Conservation (phyloP, 2,329 filamentous ascomycete genomes). For the Aureobasidium sp. region DNA sequence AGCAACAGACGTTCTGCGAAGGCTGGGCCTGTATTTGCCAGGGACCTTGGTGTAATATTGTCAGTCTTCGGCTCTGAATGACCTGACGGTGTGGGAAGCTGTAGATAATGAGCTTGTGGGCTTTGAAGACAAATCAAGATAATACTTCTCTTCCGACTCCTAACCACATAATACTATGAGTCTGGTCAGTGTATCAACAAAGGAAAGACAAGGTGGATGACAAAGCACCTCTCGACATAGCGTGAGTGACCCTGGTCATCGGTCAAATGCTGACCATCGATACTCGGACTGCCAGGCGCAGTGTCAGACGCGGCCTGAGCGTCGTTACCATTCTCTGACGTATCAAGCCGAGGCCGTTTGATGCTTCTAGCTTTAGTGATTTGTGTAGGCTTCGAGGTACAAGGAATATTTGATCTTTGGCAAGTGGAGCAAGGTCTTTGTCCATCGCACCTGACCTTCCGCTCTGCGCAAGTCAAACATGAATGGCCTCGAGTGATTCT, state of each 20-base stretch:
- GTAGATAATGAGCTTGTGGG: conserved; percentile 19
- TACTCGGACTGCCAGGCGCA: too few species aligned
- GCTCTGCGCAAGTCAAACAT: conserved; percentile 27
- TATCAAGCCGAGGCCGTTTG: conserved; percentile 23
- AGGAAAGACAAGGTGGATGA: background rate
- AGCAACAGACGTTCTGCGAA: conserved; percentile 13
- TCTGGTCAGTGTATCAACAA: background rate
- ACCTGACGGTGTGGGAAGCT: background rate
- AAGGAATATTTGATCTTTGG: conserved; percentile 30
- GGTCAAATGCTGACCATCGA: conserved; percentile 23
- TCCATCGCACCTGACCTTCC: conserved; percentile 38
- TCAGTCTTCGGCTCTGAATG: background rate
- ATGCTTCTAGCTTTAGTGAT: conserved; percentile 34
- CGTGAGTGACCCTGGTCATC: conserved; percentile 32
- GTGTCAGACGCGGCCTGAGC: too few species aligned
- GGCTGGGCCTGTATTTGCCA: conserved; percentile 21
- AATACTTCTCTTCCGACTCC: conserved; percentile 24
- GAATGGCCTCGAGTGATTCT: conserved; percentile 19
- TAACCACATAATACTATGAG: conserved; percentile 13
- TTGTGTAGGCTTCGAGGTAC: conserved; percentile 36
- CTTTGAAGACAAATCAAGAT: conserved; percentile 17
- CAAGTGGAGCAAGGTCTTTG: conserved; percentile 32
- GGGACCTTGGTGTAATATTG: conserved; percentile 15
- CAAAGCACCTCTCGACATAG: conserved; percentile 36
- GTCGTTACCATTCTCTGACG: too few species aligned